Base-by-base conservation (phyloP, 139 green algal species). In the Coelastrella sp. region DNA sequence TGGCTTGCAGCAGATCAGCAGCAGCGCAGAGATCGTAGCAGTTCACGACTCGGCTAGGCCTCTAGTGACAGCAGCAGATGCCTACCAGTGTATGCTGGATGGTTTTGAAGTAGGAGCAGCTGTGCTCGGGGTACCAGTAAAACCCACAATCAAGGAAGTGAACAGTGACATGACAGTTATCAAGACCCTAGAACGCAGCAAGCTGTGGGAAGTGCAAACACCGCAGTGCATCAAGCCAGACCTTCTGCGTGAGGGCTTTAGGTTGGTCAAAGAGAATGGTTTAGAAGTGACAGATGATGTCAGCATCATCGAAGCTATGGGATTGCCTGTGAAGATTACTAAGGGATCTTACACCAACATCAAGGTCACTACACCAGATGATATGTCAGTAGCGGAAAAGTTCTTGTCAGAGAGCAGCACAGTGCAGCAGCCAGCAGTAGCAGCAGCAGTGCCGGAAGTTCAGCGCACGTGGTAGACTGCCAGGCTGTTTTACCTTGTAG, bases 241-340 rank as follows among this genome's bases (percentile, higher is more conserved):
- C 3, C 91, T 99, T 90, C 94, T 99, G 88, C 87, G 87, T 1
- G 80, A 93, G 3, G 98, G 98, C 7, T 99, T 99, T 94, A 93
- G 97, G 88, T 88, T 97, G 81, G 96, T 99, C 5, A 91, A 93
- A 73, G 64, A 87, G 4, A 73, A 99, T 76, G 80, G 89, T 14
- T 88, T 99, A 73, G 98, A 98, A 88, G 97, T 99, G 14, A 99
- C 98, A 7, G 98, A 99, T 89, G 98, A 99, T 73, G 98, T 99
- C 64, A 99, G 97, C 19, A 99, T 99, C 91, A 96, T 99, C 7
- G 98, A 99, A 92, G 95, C 97, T 7, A 91, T 99, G 82, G 97
- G 97, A 23, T 82, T 95, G 91, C 97, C 97, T 0, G 98, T 99
- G 11, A 93, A 93, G 58, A 97, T 99, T 80, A 99, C 98, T 4